These are phyloP conservation scores for Toxicodendron radicans DNA, from an alignment of 345 rosid genomes.

Conservation along the genomic window DNA sequence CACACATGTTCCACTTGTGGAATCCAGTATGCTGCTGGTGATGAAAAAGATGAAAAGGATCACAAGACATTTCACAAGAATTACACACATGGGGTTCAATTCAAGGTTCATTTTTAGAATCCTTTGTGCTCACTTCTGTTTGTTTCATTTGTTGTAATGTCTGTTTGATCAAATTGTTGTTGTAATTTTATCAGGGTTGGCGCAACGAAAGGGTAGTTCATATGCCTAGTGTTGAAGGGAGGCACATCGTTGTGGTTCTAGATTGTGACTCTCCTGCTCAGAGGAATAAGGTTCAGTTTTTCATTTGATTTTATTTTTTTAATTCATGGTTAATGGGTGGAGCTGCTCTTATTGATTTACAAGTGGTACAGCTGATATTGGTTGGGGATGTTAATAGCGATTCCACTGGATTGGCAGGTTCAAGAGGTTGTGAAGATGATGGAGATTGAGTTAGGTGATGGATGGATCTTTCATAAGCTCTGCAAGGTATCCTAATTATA, in stretches of 20 bases:
- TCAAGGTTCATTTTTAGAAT: constrained; percentile 47
- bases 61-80: constrained; percentile 65
- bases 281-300: constrained; percentile 57
- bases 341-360: neutral
- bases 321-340: neutral
- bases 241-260: constrained; percentile 55
- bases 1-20: constrained; percentile 60
- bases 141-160: constrained; percentile 1
- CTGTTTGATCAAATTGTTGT: constrained; percentile 3
- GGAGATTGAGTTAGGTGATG: constrained; percentile 79
- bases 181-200: constrained; percentile 54
- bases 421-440: constrained; percentile 73
- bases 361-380: neutral
- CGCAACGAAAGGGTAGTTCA: constrained; percentile 54
- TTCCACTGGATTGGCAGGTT: constrained; percentile 43
- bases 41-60: constrained; percentile 69
- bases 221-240: constrained; percentile 30
- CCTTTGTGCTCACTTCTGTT: neutral
- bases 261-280: constrained; percentile 56
- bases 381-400: constrained; percentile 3
- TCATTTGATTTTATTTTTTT: neutral
- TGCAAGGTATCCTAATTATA: constrained; percentile 53
- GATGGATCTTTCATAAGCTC: constrained; percentile 72
- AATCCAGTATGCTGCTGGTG: constrained; percentile 66
- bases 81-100: constrained; percentile 65